Base-by-base conservation (phyloP, 2,329 filamentous ascomycete species). In the Paecilomyces variotii region DNA sequence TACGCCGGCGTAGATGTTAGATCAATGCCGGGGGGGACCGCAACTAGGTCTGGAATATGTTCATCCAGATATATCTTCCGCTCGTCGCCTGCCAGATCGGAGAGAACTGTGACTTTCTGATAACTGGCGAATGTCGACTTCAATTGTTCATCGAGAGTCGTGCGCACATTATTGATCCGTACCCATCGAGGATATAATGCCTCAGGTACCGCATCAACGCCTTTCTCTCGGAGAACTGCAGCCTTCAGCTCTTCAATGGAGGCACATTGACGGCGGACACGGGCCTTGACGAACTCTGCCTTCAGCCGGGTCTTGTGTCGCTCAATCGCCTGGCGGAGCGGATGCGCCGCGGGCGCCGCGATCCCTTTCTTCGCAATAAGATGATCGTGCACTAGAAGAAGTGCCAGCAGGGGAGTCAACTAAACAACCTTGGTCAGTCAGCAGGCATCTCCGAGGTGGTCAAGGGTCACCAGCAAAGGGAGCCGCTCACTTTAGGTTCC, bases 351-450 rank as follows among this genome's bases (percentile, higher is more conserved):
- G 0, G 91, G 89, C 0, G 96, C 85, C 1, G 91, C 88, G 64
- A 99, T 87, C 62, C 93, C 92, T 45, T 82, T 82, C 72, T 91
- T 95, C 3, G 89, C 80, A 14, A 97, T 79, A 2, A 97, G 79
- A 52, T 94, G 82, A 67, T 99, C 94, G 75, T 99, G 92, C 0
- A 87, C 84, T 4, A 99, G 82, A 14, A 97, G 82, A 10, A 97
- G 78, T 6, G 91, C 85, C 56, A 99, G 81, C 3, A 87, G 76
- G 0, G 93, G 91, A 0, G 88, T 89, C 56, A 97, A 82, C 90
- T 96, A 75, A 61, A 49, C 58, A 64, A 70, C 59, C 72, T 72
- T 67, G 58, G 72, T 77, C 70, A 74, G 74, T 73, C 65, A 76
- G 68, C 63, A 69, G 62, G 57, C 60, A 57, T 62, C 32, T 58